Evolutionary conservation across 495 filamentous ascomycete species (phyloP).

Genomic region (Hypoxylon intermedium): DNA sequence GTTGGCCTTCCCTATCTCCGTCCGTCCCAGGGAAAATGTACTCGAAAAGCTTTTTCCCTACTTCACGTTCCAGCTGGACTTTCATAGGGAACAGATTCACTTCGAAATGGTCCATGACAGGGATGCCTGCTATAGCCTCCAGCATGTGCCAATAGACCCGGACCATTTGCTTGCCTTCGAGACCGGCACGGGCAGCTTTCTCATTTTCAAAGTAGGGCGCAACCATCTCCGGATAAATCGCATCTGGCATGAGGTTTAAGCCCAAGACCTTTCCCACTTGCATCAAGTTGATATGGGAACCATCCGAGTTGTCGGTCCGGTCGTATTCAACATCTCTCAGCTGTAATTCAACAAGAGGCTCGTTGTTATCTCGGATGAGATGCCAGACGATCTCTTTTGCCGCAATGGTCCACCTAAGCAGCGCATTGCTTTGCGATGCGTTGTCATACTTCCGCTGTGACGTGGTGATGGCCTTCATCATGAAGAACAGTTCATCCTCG

Average conservation of each 20-base stretch:
- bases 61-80: constrained; percentile 90
- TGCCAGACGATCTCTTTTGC: constrained; percentile 97
- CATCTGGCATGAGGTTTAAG: constrained; percentile 85
- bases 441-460: constrained; percentile 87
- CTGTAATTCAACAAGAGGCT: constrained; percentile 93
- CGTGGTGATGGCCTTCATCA: constrained; percentile 99
- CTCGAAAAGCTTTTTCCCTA: constrained; percentile 93
- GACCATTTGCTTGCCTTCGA: constrained; percentile 73
- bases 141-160: constrained; percentile 96
- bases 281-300: constrained; percentile 91
- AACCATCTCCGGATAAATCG: constrained; percentile 95
- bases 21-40: constrained; percentile 89
- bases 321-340: constrained; percentile 88
- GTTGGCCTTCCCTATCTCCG: constrained; percentile 50
- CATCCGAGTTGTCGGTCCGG: constrained; percentile 93
- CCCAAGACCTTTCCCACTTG: constrained; percentile 84
- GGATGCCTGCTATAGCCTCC: constrained; percentile 96
- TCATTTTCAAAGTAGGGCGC: constrained; percentile 78
- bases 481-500: constrained; percentile 98
- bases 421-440: constrained; percentile 70
- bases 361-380: constrained; percentile 80
- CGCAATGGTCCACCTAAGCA: constrained; percentile 87
- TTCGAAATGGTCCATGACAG: constrained; percentile 96
- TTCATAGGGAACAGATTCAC: constrained; percentile 91
- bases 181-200: constrained; percentile 58